Base-by-base conservation (phyloP, 495 filamentous ascomycete species). In the Aspergillus saccharolyticus region DNA sequence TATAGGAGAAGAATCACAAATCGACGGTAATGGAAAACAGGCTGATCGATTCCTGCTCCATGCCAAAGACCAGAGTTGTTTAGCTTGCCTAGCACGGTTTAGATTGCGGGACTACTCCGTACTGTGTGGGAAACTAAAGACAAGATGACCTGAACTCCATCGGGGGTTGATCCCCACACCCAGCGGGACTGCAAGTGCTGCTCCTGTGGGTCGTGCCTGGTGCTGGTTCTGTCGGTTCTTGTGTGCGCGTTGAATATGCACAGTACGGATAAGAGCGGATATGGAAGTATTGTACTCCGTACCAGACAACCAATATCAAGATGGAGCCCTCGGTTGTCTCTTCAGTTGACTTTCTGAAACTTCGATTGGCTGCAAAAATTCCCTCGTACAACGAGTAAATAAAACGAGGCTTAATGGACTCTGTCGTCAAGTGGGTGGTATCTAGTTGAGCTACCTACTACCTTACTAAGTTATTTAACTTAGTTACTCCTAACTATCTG, bases 371-470 rank as follows among this genome's bases (percentile, higher is more conserved):
- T 24, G 49, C 42, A 54, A 61, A 67, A 69, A 69, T 66, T 69
- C 56, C 66, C 66, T 69, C 66, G 66, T 69, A 61, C 54, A 58
- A 58, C 58, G n/a, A n/a, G n/a, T n/a, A n/a, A n/a, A n/a, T n/a
- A n/a, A n/a, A n/a, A n/a, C n/a, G n/a, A n/a, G n/a, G n/a, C n/a
- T n/a, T n/a, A n/a, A n/a, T n/a, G n/a, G n/a, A n/a, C n/a, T n/a
- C n/a, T n/a, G n/a, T n/a, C n/a, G n/a, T n/a, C n/a, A n/a, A n/a
- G n/a, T n/a, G n/a, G n/a, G n/a, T n/a, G n/a, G n/a, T n/a, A n/a
- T n/a, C n/a, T n/a, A n/a, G n/a, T n/a, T n/a, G n/a, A n/a, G n/a
- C n/a, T n/a, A n/a, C n/a, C n/a, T n/a, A 30, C 10, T 30, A 30
- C 25, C 25, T 30, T 4, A 30, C 25, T 30, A 39, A 12, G 7